These are phyloP conservation scores for Leishmania lainsoni DNA, from an alignment of 208 protist species.

Conservation along the genomic window DNA sequence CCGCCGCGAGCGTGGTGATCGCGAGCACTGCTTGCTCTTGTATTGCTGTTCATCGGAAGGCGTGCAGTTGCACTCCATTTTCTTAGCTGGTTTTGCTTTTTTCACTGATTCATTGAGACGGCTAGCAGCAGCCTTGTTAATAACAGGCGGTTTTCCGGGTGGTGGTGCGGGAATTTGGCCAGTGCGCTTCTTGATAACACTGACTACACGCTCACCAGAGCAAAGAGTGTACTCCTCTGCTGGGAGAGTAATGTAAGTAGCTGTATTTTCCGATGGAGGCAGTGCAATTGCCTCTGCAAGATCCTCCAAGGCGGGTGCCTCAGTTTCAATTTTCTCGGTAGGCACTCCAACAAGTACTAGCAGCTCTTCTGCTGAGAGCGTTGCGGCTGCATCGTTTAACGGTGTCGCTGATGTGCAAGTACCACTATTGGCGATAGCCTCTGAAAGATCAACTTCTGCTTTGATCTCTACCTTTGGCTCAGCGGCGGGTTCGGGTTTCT, in stretches of 20 bases:
- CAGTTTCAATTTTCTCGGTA: slow-evolving; percentile 7
- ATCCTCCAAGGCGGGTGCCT: slow-evolving; percentile 4
- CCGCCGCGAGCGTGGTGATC: slow-evolving; percentile 4
- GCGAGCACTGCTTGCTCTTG: slow-evolving; percentile 7
- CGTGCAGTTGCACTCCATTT: background rate
- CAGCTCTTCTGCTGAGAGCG: slow-evolving; percentile 54
- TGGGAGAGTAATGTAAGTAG: slow-evolving; percentile 51
- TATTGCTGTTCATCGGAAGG: background rate
- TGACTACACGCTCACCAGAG: slow-evolving; percentile 61
- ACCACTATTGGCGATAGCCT: background rate
- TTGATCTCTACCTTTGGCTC: slow-evolving; percentile 7
- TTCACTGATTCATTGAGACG: background rate
- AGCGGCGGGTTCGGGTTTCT: slow-evolving; percentile 11
- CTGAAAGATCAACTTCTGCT: background rate
- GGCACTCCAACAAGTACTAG: slow-evolving; percentile 63
- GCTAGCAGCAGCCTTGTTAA: slow-evolving; percentile 23
- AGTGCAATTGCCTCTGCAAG: slow-evolving; percentile 11
- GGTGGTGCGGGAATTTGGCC: slow-evolving; percentile 69
- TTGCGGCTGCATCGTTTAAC: slow-evolving; percentile 10
- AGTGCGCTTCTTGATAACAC: slow-evolving; percentile 57
- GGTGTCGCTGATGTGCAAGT: background rate
- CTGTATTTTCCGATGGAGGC: slow-evolving; percentile 22
- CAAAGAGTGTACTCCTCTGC: slow-evolving; percentile 80
- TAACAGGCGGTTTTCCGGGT: slow-evolving; percentile 58
- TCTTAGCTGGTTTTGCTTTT: background rate